Evolutionary conservation across 116 monocot genomes (phyloP), one percentile per base, ranked within the genome.

Genomic region (Zostera marina): DNA sequence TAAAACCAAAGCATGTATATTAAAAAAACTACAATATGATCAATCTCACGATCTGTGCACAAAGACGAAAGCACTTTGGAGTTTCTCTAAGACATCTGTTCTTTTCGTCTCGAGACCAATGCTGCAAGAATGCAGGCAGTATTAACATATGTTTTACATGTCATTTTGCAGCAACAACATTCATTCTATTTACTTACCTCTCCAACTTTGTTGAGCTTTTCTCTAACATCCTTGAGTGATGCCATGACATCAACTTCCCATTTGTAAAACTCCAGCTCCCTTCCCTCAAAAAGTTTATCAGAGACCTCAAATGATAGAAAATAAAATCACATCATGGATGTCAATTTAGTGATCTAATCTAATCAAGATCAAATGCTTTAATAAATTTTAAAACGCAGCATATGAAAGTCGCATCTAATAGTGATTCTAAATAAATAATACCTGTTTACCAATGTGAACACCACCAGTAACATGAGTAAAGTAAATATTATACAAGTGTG

Each of bases 401-500:
- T n/a, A n/a, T n/a, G 47, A 47, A 47, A 47, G 17, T 47, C 3
- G 10, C n/a, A n/a, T n/a, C n/a, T n/a, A n/a, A n/a, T n/a, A n/a
- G n/a, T n/a, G n/a, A n/a, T n/a, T n/a, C n/a, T n/a, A n/a, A 26
- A 4, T 32, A 5, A 32, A 32, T 32, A 12, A 16, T 78, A 89
- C 89, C 96, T 85, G 71, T 66, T 69, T 77, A 32, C 96, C 89
- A 32, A 96, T 85, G 7, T 54, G 74, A 44, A 62, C 66, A 61
- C 96, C 89, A 47, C 96, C 96, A 11, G 70, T 59, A 12, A 74
- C 62, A 69, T 85, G 96, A 44, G 82, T 82, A 70, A 96, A 89
- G 57, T 96, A 89, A n/a, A 89, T 75, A 68, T 96, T 96, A 63
- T 96, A 96, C 26, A 84, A 74, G 73, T 96, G 96, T 57, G 82